These are phyloP conservation scores for Physaria fendleri DNA, from an alignment of 345 rosid genomes.

Conservation along the genomic window DNA sequence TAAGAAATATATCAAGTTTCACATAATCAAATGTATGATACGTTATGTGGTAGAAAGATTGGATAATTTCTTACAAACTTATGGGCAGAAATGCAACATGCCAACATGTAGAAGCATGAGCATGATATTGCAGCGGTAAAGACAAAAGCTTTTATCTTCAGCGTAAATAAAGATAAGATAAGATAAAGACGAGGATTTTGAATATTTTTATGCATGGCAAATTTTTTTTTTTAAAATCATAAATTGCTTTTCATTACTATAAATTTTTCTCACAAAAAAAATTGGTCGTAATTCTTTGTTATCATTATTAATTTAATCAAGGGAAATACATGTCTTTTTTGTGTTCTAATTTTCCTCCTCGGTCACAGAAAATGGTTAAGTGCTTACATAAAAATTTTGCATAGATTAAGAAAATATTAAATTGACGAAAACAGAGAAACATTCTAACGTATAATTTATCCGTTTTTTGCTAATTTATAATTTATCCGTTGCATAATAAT, in stretches of 20 bases:
- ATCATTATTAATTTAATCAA: background rate
- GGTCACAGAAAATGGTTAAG: background rate
- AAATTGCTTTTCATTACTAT: background rate
- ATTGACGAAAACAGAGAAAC: background rate
- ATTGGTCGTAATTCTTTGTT: background rate
- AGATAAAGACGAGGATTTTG: background rate
- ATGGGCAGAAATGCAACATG: constrained; percentile 2
- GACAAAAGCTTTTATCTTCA: background rate
- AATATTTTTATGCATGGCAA: background rate
- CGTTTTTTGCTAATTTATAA: background rate
- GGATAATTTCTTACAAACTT: background rate
- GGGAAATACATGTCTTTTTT: background rate
- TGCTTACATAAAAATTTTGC: background rate
- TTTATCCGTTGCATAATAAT: no score
- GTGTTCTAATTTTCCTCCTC: background rate
- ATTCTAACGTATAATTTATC: background rate
- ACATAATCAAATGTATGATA: background rate
- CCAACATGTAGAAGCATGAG: constrained; percentile 4
- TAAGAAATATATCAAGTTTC: no score
- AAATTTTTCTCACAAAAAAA: background rate
- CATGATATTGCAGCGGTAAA: constrained; percentile 7
- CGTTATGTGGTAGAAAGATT: background rate
- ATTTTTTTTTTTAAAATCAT: background rate
- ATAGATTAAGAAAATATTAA: background rate
- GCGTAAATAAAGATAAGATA: constrained; percentile 9